Evolutionary conservation across 495 filamentous ascomycete genomes (phyloP), one percentile per base, ranked within the genome.

Genomic region (Haplographium delicatum): DNA sequence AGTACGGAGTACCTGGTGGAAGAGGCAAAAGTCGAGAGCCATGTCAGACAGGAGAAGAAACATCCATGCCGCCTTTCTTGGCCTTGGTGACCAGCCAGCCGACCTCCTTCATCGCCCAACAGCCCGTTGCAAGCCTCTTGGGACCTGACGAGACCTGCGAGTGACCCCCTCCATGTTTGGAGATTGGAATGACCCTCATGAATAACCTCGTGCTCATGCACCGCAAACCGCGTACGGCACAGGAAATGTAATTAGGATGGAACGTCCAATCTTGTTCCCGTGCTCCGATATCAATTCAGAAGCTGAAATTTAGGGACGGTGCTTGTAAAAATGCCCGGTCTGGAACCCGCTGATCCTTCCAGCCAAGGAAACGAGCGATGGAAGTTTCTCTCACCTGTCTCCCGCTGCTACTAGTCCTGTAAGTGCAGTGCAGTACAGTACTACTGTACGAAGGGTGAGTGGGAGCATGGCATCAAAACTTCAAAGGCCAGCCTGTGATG

Each of bases 331-430:
- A 4, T 43, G 16, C 13, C 43, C 24, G 4, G 34, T n/a, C 45
- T 48, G 11, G 45, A 39, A 20, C 45, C 22, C 33, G 45, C 45
- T 26, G 45, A 48, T 48, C 45, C 7, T 37, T n/a, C 11, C 22
- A 20, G 30, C 10, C 16, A n/a, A 30, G 19, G 27, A 45, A 30
- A 45, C 9, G 43, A 31, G 27, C 4, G 25, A 45, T 45, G 25
- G 24, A 30, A 45, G 24, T 30, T 31, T 47, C 27, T 24, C 18
- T 34, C 19, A 31, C 10, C 4, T 13, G 13, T 7, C 28, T 13
- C 28, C 28, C 28, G 13, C 28, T 31, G n/a, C n/a, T n/a, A n/a
- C n/a, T n/a, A n/a, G n/a, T n/a, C n/a, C n/a, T n/a, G n/a, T n/a
- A n/a, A n/a, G n/a, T n/a, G n/a, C n/a, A n/a, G n/a, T n/a, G n/a